Conservation (phyloP, 2,329 filamentous ascomycete species). For the Ceratocystis ficicola region DNA sequence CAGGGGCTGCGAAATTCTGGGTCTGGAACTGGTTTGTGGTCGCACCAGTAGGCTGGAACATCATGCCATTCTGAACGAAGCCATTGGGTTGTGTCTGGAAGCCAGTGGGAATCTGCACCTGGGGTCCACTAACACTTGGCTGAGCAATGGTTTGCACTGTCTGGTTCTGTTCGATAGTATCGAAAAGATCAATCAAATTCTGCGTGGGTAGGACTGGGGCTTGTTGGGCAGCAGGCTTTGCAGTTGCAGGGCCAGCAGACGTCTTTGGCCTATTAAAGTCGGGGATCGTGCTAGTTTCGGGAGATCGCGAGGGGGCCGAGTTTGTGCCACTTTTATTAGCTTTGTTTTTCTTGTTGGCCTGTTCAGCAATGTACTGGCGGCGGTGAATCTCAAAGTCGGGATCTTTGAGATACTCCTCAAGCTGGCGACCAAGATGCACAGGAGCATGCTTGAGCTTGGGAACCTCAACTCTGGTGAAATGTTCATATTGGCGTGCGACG, state of each 20-base stretch:
- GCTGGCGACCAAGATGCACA: constrained; percentile 72
- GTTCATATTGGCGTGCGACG: constrained; percentile 78
- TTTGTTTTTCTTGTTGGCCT: constrained; percentile 53
- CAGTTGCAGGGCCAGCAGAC: constrained; percentile 26
- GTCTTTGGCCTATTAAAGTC: constrained; percentile 29
- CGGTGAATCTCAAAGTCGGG: constrained; percentile 90
- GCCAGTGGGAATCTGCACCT: constrained; percentile 27
- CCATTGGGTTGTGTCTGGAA: constrained; percentile 33
- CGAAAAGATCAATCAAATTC: constrained; percentile 89
- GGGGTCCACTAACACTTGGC: constrained; percentile 25
- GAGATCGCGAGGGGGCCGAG: constrained; percentile 24
- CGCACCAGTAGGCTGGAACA: constrained; percentile 25
- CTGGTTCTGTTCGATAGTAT: constrained; percentile 81
- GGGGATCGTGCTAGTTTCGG: constrained; percentile 29
- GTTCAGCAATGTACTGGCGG: constrained; percentile 79
- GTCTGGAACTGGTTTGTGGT: constrained; percentile 26
- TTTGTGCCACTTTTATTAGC: constrained; percentile 30
- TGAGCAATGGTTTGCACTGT: constrained; percentile 39
- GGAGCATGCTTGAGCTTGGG: constrained; percentile 96
- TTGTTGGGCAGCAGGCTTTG: background rate
- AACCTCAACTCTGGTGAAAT: constrained; percentile 83
- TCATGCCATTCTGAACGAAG: constrained; percentile 25
- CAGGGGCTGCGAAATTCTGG: constrained; percentile 14
- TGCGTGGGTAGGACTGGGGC: constrained; percentile 37
- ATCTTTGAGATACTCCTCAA: constrained; percentile 91